Evolutionary conservation across 371 early-diverging fungal genomes (phyloP).

Genomic region (Chytridium lagenaria): DNA sequence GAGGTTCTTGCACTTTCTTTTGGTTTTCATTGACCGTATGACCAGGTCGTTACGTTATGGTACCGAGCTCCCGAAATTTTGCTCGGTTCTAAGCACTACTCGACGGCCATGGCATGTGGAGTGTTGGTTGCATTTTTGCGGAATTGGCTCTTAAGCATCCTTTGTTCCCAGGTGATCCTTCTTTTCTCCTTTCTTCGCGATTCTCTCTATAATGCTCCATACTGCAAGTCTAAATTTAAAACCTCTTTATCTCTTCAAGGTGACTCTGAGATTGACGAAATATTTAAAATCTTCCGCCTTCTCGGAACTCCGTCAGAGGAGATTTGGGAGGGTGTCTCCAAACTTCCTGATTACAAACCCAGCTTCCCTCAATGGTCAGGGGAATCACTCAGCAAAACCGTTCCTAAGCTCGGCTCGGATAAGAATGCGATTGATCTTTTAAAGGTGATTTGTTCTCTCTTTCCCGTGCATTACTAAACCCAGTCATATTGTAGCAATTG

Average conservation of each 20-base stretch:
- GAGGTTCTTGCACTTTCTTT: constrained; percentile 62
- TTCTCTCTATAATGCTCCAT: too few relatives aligned
- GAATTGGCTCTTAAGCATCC: constrained; percentile 90
- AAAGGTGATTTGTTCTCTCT: constrained; percentile 28
- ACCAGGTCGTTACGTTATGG: constrained; percentile 94
- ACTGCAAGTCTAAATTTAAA: too few relatives aligned
- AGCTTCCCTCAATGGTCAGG: constrained; percentile 74
- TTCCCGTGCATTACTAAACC: background rate
- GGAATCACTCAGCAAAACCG: constrained; percentile 53
- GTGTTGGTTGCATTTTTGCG: constrained; percentile 96
- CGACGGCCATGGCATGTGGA: constrained; percentile 97
- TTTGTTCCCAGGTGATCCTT: constrained; percentile 79
- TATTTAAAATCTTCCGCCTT: constrained; percentile 91
- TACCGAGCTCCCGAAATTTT: constrained; percentile 98
- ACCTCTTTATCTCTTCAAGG: too few relatives aligned
- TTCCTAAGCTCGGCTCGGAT: constrained; percentile 58
- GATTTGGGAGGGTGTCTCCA: constrained; percentile 87
- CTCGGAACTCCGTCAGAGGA: constrained; percentile 93
- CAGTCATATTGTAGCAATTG: constrained; percentile 59
- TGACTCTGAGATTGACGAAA: constrained; percentile 97
- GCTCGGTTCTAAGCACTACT: constrained; percentile 88
- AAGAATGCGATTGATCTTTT: constrained; percentile 72
- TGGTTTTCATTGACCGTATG: background rate
- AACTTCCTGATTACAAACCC: constrained; percentile 82
- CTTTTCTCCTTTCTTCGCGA: background rate